A percentile compares a stretch with the other conserved stretches of the same genome.
Conservation (phyloP, 139 green algal genomes). For the Volvox africanus region DNA sequence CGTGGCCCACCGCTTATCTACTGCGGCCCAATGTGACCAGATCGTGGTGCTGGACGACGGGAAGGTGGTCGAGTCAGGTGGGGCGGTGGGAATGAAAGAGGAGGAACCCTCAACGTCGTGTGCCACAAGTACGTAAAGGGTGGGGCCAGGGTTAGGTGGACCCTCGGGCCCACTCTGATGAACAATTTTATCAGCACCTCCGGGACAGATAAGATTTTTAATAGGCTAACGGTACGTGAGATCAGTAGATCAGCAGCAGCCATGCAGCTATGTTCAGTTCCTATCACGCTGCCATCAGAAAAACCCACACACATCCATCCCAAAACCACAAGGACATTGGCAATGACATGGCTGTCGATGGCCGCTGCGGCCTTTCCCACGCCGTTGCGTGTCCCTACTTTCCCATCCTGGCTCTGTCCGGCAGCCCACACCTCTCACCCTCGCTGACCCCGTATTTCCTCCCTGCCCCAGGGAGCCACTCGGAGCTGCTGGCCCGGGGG, state of each 20-base stretch:
- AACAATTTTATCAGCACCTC: no score
- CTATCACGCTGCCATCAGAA: no score
- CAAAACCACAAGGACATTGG: not conserved
- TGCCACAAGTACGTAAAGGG: not conserved
- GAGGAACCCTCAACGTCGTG: no score
- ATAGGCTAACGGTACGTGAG: no score
- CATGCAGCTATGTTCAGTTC: no score
- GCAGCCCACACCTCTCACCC: not conserved
- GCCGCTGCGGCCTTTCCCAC: not conserved
- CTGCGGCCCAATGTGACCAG: constrained; percentile 88
- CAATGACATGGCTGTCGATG: not conserved
- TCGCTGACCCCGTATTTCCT: no score
- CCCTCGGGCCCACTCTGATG: no score
- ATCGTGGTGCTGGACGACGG: constrained; percentile 93
- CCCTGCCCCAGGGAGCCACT: constrained; percentile 74
- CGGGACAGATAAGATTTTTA: no score
- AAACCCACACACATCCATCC: not conserved
- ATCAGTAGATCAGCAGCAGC: no score
- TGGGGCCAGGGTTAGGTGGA: no score
- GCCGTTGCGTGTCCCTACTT: no score
- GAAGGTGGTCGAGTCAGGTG: constrained; percentile 83
- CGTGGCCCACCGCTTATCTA: constrained; percentile 96
- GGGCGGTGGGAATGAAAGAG: not conserved
- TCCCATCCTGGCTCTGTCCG: no score
- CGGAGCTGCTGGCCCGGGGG: constrained; percentile 74